These are phyloP conservation scores for Volvariella surrecta DNA, from an alignment of 1,284 basidiomycete species.

Conservation along the genomic window DNA sequence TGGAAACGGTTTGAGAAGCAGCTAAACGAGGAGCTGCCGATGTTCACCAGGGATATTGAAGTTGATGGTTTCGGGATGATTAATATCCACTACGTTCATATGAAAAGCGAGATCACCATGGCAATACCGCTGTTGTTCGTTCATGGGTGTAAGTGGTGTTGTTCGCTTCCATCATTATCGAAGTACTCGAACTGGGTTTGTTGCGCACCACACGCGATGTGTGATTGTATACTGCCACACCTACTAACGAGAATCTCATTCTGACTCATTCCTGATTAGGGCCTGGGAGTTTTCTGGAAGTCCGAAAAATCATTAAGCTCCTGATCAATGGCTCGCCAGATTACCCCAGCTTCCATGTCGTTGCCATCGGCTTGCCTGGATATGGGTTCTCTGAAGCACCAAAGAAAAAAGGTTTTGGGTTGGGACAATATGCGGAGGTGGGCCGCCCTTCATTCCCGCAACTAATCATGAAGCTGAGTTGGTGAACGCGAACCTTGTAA, in stretches of 20 bases:
- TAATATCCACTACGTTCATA: slow-evolving; percentile 43
- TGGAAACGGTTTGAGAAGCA: slow-evolving; percentile 36
- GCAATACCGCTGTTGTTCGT: slow-evolving; percentile 45
- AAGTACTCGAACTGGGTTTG: neutral
- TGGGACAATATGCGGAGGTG: slow-evolving; percentile 34
- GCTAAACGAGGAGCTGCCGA: slow-evolving; percentile 37
- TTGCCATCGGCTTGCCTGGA: slow-evolving; percentile 44
- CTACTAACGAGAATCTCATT: slow-evolving; percentile 1
- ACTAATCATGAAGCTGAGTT: neutral
- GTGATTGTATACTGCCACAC: too few species aligned
- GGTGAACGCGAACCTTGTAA: slow-evolving; percentile 3
- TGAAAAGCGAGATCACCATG: slow-evolving; percentile 27
- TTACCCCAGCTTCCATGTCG: slow-evolving; percentile 51
- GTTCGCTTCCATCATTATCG: neutral
- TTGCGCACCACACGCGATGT: neutral
- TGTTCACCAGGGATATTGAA: slow-evolving; percentile 36
- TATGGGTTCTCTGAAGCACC: slow-evolving; percentile 45
- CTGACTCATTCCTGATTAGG: slow-evolving; percentile 27
- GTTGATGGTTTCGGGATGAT: slow-evolving; percentile 34
- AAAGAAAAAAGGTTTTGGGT: slow-evolving; percentile 21
- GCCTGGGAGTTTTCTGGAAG: slow-evolving; percentile 54
- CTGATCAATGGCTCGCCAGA: slow-evolving; percentile 30
- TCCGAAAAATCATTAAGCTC: slow-evolving; percentile 42
- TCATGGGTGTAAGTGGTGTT: slow-evolving; percentile 36
- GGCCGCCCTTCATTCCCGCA: slow-evolving; percentile 7